Evolutionary conservation across 1,284 basidiomycete genomes (phyloP).

Genomic region (Cryptococcus neoformans): DNA sequence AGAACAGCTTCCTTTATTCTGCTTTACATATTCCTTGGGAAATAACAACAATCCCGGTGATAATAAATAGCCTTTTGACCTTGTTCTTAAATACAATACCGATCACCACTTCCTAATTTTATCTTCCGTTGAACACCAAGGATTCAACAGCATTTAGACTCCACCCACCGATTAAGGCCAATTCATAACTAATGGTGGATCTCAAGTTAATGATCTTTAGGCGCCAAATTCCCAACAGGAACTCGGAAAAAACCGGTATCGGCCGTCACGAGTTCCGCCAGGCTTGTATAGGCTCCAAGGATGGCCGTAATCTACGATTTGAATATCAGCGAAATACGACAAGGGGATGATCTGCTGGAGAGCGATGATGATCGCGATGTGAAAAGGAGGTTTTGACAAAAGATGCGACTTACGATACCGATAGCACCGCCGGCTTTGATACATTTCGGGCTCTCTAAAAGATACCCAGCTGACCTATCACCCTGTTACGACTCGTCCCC

Average conservation of each 20-base stretch:
- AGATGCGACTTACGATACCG: conserved; percentile 53
- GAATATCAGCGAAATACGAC: background rate
- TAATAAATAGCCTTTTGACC: too few species aligned
- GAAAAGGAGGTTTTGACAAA: background rate
- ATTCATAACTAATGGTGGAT: too few species aligned
- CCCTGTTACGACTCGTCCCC: background rate
- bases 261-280: conserved; percentile 51
- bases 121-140: too few species aligned
- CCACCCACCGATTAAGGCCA: too few species aligned
- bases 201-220: too few species aligned
- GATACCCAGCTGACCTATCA: conserved; percentile 35
- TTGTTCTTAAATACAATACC: too few species aligned
- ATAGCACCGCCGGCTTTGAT: conserved; percentile 68
- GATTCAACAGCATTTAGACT: too few species aligned
- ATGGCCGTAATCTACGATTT: background rate
- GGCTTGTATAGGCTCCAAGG: conserved; percentile 48
- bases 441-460: conserved; percentile 26
- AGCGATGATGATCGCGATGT: background rate
- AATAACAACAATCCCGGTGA: too few species aligned
- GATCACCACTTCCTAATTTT: too few species aligned
- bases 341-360: conserved; percentile 6
- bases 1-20: too few species aligned
- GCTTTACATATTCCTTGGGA: too few species aligned
- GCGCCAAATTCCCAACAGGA: conserved; percentile 41
- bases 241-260: conserved; percentile 53